Base-by-base conservation (phyloP, 192 early-diverging fungal genomes). In the Backusella westeae region DNA sequence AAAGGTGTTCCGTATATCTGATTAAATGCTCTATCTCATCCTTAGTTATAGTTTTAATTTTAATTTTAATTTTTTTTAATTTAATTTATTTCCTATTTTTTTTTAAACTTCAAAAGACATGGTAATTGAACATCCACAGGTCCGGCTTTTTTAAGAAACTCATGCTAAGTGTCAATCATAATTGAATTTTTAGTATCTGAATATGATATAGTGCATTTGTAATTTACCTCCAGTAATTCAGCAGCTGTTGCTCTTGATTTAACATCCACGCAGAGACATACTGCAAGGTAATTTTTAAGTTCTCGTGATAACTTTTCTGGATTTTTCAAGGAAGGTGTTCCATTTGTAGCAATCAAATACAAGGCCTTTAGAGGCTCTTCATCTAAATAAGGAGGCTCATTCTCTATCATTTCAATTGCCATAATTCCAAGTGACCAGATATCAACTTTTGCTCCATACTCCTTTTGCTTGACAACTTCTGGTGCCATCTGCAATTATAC, bases 381-480 rank as follows among this genome's bases (percentile, higher is more conserved):
- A 75, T 99, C 91, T 67, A 99, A 81, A 85, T 99, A 99, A 36
- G 97, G 97, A 68, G 97, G 97, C 80, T 99, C 95, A 38, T 94
- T 94, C 80, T 99, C 97, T 67, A 98, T 87, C 96, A 97, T 98
- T 80, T 99, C 97, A 72, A 99, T 97, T 8, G 93, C 94, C 96
- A 98, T 96, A 82, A 98, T 97, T 10, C 97, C 97, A 49, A 97
- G 78, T 19, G 95, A 96, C 97, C 97, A 99, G 44, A 99, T 92
- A 77, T 99, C 97, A 34, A 98, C 95, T 79, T 96, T 97, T 68
- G 93, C 83, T 1, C 94, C 93, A 81, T 99, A 99, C 78, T 96
- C 93, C 82, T 96, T 95, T 73, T 91, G 93, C 72, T 88, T 94
- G 23, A 99, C 95, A 17, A 99, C 96, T 84, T 99, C 97, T 35